phyloP scores from a whole-genome alignment of 2,329 filamentous ascomycete species.

The Diplodia intermedia region DNA sequence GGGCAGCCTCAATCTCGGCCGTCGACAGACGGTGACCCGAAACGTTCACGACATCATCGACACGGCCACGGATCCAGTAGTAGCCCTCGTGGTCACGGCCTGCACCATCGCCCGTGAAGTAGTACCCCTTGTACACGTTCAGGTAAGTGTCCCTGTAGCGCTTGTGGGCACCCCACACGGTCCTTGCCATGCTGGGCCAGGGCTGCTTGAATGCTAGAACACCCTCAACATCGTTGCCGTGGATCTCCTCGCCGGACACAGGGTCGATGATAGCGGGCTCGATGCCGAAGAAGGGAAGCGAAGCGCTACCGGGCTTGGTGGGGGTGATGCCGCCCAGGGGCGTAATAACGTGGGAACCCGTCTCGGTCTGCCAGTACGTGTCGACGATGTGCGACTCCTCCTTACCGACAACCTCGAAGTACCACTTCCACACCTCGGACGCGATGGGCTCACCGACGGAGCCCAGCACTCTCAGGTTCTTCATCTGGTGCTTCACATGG shows the following conservation, averaged over 20 bases:
- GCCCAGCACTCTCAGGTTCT: slow-evolving; percentile 85
- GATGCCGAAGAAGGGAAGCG: slow-evolving; percentile 96
- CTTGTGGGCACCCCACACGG: slow-evolving; percentile 97
- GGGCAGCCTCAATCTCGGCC: slow-evolving; percentile 95
- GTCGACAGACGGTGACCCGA: slow-evolving; percentile 95
- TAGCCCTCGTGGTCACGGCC: slow-evolving; percentile 97
- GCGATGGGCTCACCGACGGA: slow-evolving; percentile 98
- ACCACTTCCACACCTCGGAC: slow-evolving; percentile 99
- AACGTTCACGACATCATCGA: slow-evolving; percentile 98
- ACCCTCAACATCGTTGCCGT: slow-evolving; percentile 96
- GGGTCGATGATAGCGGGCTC: slow-evolving; percentile 98
- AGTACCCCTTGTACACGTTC: slow-evolving; percentile 97
- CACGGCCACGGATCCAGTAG: slow-evolving; percentile 99
- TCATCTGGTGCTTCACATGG: slow-evolving; percentile 88
- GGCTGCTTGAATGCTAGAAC: slow-evolving; percentile 96
- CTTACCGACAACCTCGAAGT: slow-evolving; percentile 93
- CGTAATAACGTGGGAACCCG: slow-evolving; percentile 93
- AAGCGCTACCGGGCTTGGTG: slow-evolving; percentile 95
- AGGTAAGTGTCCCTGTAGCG: slow-evolving; percentile 99
- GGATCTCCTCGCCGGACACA: slow-evolving; percentile 89
- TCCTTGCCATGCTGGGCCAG: slow-evolving; percentile 98
- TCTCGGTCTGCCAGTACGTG: slow-evolving; percentile 99
- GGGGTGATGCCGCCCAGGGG: slow-evolving; percentile 92
- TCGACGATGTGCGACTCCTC: slow-evolving; percentile 89
- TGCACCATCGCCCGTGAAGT: slow-evolving; percentile 94